A percentile compares a stretch with the other conserved stretches of the same genome.
Evolutionary conservation across 768 basidiomycete genomes (phyloP).

Genomic region (Lepiota subincarnata): DNA sequence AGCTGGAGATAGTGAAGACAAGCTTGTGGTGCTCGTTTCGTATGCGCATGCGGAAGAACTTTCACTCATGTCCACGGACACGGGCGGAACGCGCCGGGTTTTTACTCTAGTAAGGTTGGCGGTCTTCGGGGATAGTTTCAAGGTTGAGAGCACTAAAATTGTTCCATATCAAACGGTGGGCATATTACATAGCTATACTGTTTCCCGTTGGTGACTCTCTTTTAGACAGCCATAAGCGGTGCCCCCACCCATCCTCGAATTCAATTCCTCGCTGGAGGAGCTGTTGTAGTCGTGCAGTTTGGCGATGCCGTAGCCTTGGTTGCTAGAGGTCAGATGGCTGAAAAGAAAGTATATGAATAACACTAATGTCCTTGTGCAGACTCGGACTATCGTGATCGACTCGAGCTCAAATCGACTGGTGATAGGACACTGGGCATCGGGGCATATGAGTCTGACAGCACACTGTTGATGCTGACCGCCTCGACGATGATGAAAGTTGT

Average conservation of each 20-base stretch:
- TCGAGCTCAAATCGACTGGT: slow-evolving; percentile 62
- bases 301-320: slow-evolving; percentile 75
- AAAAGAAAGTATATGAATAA: neutral
- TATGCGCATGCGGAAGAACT: slow-evolving; percentile 49
- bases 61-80: slow-evolving; percentile 22
- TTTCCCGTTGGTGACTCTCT: neutral
- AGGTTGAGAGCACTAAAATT: slow-evolving; percentile 43
- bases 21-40: slow-evolving; percentile 62
- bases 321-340: slow-evolving; percentile 46
- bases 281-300: slow-evolving; percentile 60
- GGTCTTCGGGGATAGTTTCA: slow-evolving; percentile 36
- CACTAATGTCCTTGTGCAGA: slow-evolving; percentile 33
- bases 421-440: slow-evolving; percentile 73
- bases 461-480: slow-evolving; percentile 60
- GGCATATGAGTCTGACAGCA: slow-evolving; percentile 44
- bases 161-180: slow-evolving; percentile 79
- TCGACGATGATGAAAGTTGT: slow-evolving; percentile 65
- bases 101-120: slow-evolving; percentile 59
- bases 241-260: slow-evolving; percentile 72
- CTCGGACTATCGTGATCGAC: slow-evolving; percentile 65
- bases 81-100: slow-evolving; percentile 50
- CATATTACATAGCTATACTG: slow-evolving; percentile 2
- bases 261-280: slow-evolving; percentile 55
- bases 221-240: slow-evolving; percentile 59
- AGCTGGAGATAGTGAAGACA: slow-evolving; percentile 34